These are phyloP conservation scores for Pleurostoma richardsiae DNA, from an alignment of 2,329 filamentous ascomycete genomes.

Conservation along the genomic window DNA sequence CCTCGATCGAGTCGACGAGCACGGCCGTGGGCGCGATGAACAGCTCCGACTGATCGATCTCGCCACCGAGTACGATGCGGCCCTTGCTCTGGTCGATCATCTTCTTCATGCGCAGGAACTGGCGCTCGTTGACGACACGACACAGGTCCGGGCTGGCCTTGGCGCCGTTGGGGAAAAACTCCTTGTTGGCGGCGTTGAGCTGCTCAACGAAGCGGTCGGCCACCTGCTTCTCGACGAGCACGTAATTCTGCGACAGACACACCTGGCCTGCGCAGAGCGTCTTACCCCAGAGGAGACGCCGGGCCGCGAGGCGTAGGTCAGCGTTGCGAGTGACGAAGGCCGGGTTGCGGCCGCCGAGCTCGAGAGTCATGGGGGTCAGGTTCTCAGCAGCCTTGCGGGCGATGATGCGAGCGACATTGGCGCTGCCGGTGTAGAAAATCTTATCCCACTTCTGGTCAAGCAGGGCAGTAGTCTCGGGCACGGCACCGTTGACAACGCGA, in stretches of 20 bases:
- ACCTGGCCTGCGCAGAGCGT: conserved; percentile 81
- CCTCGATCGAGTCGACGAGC: conserved; percentile 68
- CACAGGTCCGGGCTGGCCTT: conserved; percentile 73
- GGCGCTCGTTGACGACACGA: conserved; percentile 73
- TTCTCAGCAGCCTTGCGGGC: conserved; percentile 84
- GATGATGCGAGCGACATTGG: conserved; percentile 77
- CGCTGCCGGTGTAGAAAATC: conserved; percentile 91
- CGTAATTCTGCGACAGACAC: conserved; percentile 91
- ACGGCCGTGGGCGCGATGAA: conserved; percentile 94
- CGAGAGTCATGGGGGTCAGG: conserved; percentile 81
- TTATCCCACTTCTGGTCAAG: conserved; percentile 94
- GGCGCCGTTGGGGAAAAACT: conserved; percentile 81
- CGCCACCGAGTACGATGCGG: conserved; percentile 82
- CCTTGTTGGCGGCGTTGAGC: conserved; percentile 64
- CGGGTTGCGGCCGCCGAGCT: conserved; percentile 88
- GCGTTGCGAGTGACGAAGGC: conserved; percentile 85
- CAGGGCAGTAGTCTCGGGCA: conserved; percentile 75
- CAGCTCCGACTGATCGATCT: conserved; percentile 70
- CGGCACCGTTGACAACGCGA: conserved; percentile 70
- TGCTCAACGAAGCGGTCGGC: conserved; percentile 68
- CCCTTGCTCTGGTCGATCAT: conserved; percentile 84
- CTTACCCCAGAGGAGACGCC: conserved; percentile 86
- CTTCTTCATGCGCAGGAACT: conserved; percentile 79
- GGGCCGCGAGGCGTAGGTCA: conserved; percentile 73
- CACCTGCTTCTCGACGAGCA: conserved; percentile 72